Conservation (phyloP, 179 eudicot genomes). For the Patellifolia procumbens region DNA sequence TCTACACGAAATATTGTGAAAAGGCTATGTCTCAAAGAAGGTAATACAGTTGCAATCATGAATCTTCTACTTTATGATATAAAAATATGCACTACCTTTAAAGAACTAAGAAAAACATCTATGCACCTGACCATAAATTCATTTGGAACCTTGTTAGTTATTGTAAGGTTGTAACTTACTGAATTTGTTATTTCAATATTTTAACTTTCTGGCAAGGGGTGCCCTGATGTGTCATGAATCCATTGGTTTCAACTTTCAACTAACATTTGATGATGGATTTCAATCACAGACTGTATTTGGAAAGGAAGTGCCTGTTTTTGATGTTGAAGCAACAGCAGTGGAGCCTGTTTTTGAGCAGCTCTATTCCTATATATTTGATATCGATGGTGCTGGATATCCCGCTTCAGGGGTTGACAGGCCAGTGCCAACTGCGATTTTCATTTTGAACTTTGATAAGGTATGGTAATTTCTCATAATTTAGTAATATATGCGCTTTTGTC, state of each 20-base stretch:
- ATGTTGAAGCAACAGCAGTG: conserved; percentile 82
- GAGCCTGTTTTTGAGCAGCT: conserved; percentile 86
- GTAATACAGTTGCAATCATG: background rate
- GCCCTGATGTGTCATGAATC: background rate
- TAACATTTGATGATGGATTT: conserved; percentile 15
- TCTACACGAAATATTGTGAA: background rate
- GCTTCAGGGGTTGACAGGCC: conserved; percentile 70
- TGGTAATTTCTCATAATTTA: conserved; percentile 4
- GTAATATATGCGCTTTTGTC: conserved; percentile 6
- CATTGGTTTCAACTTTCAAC: background rate
- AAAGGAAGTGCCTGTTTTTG: conserved; percentile 91
- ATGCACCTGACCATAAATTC: background rate
- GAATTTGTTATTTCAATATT: background rate
- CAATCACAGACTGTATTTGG: conserved; percentile 79
- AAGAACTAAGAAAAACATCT: background rate
- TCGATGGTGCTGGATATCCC: conserved; percentile 50
- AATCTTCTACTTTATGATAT: background rate
- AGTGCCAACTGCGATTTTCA: conserved; percentile 78
- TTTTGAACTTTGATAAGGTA: conserved; percentile 96
- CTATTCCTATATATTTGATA: conserved; percentile 79
- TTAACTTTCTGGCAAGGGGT: background rate
- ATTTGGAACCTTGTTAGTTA: background rate
- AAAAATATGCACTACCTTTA: background rate
- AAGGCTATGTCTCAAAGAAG: background rate
- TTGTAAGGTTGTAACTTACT: no score